Percentiles rank a stretch among this genome's conserved stretches.
phyloP scores from a whole-genome alignment of 495 filamentous ascomycete species.

The Podospora tetraspora region DNA sequence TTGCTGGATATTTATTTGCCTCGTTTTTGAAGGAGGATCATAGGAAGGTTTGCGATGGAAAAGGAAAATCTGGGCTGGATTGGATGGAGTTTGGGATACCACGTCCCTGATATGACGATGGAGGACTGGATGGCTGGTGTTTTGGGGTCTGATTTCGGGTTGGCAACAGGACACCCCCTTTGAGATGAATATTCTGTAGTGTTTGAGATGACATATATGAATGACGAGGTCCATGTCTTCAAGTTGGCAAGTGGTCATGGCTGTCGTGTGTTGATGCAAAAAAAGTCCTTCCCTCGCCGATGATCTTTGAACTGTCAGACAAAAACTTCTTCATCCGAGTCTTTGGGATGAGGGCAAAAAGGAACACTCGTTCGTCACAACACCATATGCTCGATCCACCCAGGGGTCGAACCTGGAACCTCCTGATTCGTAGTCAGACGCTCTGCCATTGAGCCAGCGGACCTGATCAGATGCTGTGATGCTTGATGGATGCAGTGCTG shows the following conservation, averaged over 20 bases:
- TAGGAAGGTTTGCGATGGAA: neutral
- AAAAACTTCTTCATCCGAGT: neutral
- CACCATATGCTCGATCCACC: slow-evolving; percentile 1
- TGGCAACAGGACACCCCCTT: neutral
- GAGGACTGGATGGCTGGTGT: neutral
- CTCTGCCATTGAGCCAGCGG: slow-evolving; percentile 9
- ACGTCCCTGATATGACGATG: neutral
- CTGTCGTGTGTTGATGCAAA: neutral
- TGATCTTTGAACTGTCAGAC: neutral
- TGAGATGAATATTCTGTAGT: neutral
- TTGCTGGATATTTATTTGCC: slow-evolving; percentile 26
- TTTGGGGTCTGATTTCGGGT: neutral
- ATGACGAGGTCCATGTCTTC: neutral
- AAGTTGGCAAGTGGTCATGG: neutral
- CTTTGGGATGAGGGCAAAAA: neutral
- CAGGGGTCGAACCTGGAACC: slow-evolving; percentile 9
- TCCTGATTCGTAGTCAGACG: slow-evolving; percentile 10
- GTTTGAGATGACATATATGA: neutral
- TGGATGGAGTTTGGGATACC: neutral
- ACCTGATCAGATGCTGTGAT: neutral
- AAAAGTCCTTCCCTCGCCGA: neutral
- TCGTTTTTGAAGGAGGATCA: slow-evolving; percentile 5
- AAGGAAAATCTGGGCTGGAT: neutral
- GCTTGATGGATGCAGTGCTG: neutral
- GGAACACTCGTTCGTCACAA: neutral